Base-by-base conservation (phyloP, 129 eudicot genomes). In the Glebionis coronaria region DNA sequence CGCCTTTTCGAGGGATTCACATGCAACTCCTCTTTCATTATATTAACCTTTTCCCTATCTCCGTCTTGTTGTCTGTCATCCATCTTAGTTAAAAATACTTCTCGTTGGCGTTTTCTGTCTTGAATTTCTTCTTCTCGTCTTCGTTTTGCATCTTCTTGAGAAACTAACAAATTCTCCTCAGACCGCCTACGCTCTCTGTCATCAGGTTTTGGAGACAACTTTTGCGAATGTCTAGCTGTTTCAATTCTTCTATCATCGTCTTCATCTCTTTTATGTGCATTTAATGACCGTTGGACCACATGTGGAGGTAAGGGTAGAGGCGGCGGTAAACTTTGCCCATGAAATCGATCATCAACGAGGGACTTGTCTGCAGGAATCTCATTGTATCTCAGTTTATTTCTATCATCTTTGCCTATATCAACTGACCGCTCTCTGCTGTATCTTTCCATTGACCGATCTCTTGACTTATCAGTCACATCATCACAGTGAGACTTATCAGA, bases 281-380 rank as follows among this genome's bases (percentile, higher is more conserved):
- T n/a, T n/a, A n/a, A n/a, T n/a, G n/a, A n/a, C n/a, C n/a, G n/a
- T n/a, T n/a, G n/a, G n/a, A n/a, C n/a, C n/a, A n/a, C n/a, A n/a
- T n/a, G n/a, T n/a, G n/a, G n/a, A n/a, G n/a, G n/a, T n/a, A 23
- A 23, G 25, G 99, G 99, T n/a, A 97, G 99, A 25, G 99, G 99
- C 4, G 99, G 99, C 4, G 99, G 99, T 67, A 93, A 79, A 61
- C 83, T 78, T 73, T 86, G 95, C 73, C 84, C 85, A 73, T 84
- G 88, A 75, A 84, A 82, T 31, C 95, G 83, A 27, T 93, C 99
- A 74, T 88, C 98, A 12, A 13, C 45, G 46, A 77, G 84, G 46
- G 85, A 50, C 79, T 85, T 87, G 21, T 85, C n/a, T n/a, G n/a
- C 96, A 57, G 87, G 73, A 7, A 74, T 49, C 28, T 92, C 96